These are phyloP conservation scores for Cinnamomum chago DNA, from an alignment of 164 flowering plant genomes.

Conservation along the genomic window DNA sequence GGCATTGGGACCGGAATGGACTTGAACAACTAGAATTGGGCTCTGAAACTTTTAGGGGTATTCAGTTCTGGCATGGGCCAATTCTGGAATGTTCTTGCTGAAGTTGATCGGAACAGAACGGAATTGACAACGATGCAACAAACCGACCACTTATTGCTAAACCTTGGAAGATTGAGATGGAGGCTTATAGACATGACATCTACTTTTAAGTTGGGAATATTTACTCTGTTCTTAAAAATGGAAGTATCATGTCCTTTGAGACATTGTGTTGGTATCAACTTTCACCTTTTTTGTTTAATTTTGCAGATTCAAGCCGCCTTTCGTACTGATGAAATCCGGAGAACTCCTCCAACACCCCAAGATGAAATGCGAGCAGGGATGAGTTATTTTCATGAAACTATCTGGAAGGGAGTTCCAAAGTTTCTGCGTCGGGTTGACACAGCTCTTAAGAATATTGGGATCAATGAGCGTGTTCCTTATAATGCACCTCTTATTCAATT, in stretches of 20 bases:
- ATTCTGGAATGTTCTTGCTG: too few relatives aligned
- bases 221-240: background rate
- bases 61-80: too few relatives aligned
- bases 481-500: slow-evolving; percentile 96
- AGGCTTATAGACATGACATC: background rate
- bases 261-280: background rate
- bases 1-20: too few relatives aligned
- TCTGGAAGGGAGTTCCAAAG: slow-evolving; percentile 96
- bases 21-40: too few relatives aligned
- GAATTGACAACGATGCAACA: too few relatives aligned
- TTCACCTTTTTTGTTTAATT: background rate
- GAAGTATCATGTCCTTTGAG: background rate
- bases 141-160: too few relatives aligned
- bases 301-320: slow-evolving; percentile 97
- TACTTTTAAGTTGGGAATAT: background rate
- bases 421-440: slow-evolving; percentile 94
- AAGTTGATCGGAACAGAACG: too few relatives aligned
- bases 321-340: slow-evolving; percentile 93
- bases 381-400: slow-evolving; percentile 98
- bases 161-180: background rate
- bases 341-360: slow-evolving; percentile 93
- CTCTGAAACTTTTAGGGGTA: too few relatives aligned
- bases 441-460: slow-evolving; percentile 92
- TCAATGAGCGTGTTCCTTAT: slow-evolving; percentile 89
- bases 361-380: slow-evolving; percentile 99